phyloP scores from a whole-genome alignment of 164 flowering plant species.

The Tetracentron sinense region DNA sequence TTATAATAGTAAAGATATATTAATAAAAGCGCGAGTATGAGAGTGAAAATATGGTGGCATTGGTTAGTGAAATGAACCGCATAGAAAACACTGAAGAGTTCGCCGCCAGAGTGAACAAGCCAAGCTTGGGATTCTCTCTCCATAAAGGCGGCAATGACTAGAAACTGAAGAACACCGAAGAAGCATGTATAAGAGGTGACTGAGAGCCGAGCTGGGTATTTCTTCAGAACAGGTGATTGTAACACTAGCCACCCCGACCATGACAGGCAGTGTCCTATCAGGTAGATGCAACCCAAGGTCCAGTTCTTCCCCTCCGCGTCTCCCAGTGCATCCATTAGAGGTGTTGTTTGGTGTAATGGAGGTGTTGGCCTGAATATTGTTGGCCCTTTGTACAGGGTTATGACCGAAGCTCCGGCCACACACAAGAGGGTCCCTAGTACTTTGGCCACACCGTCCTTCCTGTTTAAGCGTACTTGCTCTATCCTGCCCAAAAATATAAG shows the following conservation, averaged over 20 bases:
- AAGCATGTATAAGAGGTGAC: slow-evolving; percentile 94
- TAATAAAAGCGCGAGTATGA: too few species aligned
- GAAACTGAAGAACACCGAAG: slow-evolving; percentile 88
- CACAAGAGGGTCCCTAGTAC: slow-evolving; percentile 66
- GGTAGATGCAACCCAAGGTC: slow-evolving; percentile 87
- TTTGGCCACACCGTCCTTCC: slow-evolving; percentile 86
- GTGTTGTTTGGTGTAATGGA: slow-evolving; percentile 21
- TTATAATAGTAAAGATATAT: too few species aligned
- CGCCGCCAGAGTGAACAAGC: slow-evolving; percentile 76
- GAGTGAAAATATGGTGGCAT: not conserved
- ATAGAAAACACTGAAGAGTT: slow-evolving; percentile 81
- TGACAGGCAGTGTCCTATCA: slow-evolving; percentile 90
- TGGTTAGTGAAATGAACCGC: slow-evolving; percentile 49
- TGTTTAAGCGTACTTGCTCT: slow-evolving; percentile 62
- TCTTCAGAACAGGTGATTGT: slow-evolving; percentile 90
- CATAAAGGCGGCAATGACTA: slow-evolving; percentile 58
- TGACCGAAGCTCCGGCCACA: slow-evolving; percentile 88
- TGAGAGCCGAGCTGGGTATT: slow-evolving; percentile 91
- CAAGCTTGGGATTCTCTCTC: slow-evolving; percentile 74
- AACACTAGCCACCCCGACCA: slow-evolving; percentile 98
- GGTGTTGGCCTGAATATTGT: slow-evolving; percentile 61
- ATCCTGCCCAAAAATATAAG: slow-evolving; percentile 44
- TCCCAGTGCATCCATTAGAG: slow-evolving; percentile 40
- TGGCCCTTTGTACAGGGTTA: slow-evolving; percentile 93
- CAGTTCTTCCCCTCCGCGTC: slow-evolving; percentile 81